These are phyloP conservation scores for Arachnomyces sp. DNA, from an alignment of 2,329 filamentous ascomycete species.

Conservation along the genomic window DNA sequence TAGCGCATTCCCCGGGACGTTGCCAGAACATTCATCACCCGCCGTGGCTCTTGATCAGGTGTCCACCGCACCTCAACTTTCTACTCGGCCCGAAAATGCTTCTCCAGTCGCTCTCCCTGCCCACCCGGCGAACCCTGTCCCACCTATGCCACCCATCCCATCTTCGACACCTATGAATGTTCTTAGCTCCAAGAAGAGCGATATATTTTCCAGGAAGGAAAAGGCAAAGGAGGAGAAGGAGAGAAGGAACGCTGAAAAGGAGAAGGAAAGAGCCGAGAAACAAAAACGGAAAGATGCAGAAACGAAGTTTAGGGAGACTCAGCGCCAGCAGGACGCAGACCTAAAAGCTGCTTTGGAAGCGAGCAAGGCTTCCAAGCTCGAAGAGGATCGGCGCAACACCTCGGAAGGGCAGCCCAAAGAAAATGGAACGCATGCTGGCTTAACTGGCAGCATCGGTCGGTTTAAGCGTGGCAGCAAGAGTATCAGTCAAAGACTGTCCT, in stretches of 20 bases:
- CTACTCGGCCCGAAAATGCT: conserved; percentile 28
- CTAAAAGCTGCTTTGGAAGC: conserved; percentile 57
- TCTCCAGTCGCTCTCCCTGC: conserved; percentile 8
- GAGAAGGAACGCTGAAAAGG: conserved; percentile 51
- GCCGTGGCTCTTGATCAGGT: conserved; percentile 26
- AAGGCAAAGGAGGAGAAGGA: conserved; percentile 51
- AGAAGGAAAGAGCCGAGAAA: conserved; percentile 43
- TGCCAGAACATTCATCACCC: conserved; percentile 25
- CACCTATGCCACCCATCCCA: conserved; percentile 28
- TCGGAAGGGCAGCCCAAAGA: conserved; percentile 25
- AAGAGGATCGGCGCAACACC: conserved; percentile 38
- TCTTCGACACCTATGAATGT: no score
- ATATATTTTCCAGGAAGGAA: conserved; percentile 63
- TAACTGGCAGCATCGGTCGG: conserved; percentile 49
- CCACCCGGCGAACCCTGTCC: conserved; percentile 15
- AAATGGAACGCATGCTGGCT: conserved; percentile 37
- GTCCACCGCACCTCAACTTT: conserved; percentile 43
- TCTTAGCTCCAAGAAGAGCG: conserved; percentile 52
- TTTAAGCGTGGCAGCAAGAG: conserved; percentile 69
- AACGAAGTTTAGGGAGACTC: conserved; percentile 51
- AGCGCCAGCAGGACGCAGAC: conserved; percentile 55
- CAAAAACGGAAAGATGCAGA: conserved; percentile 46
- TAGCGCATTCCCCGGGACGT: conserved; percentile 28
- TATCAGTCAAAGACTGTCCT: conserved; percentile 61
- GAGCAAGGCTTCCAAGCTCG: conserved; percentile 56